Conservation (phyloP, 148 eudicot genomes). For the Arctostaphylos glauca region DNA sequence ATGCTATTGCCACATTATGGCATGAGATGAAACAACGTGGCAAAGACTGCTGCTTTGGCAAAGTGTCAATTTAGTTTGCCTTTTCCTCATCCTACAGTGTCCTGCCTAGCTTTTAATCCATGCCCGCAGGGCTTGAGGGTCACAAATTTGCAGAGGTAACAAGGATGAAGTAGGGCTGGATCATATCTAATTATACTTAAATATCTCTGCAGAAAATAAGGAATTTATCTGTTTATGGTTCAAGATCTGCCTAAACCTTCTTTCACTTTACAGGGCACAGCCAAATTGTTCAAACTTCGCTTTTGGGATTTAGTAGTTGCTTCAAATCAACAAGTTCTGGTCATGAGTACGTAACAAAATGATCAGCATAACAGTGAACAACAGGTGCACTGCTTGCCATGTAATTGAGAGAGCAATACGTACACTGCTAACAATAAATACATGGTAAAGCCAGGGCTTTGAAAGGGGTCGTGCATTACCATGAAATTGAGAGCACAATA, state of each 20-base stretch:
- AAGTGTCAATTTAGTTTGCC: not conserved
- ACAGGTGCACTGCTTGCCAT: too few species aligned
- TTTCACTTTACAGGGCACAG: not conserved
- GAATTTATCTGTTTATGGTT: not conserved
- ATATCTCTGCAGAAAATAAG: not conserved
- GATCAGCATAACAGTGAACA: not conserved
- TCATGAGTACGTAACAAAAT: not conserved
- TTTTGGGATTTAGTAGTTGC: not conserved
- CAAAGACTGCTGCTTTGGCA: too few species aligned
- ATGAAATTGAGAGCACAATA: too few species aligned
- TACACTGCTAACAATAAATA: too few species aligned
- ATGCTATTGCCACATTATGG: not conserved
- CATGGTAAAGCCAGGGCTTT: too few species aligned
- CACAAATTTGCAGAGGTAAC: not conserved
- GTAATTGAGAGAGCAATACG: too few species aligned
- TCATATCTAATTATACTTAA: not conserved
- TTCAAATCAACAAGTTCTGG: not conserved
- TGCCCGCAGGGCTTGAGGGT: not conserved
- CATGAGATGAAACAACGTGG: too few species aligned
- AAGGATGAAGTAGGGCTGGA: not conserved
- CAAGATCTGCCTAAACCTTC: not conserved
- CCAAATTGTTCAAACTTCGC: not conserved
- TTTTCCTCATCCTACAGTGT: not conserved
- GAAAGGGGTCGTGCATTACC: too few species aligned
- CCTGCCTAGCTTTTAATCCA: not conserved